Evolutionary conservation across 305 asterid genomes (phyloP).

Genomic region (Fraxinus paxiana): DNA sequence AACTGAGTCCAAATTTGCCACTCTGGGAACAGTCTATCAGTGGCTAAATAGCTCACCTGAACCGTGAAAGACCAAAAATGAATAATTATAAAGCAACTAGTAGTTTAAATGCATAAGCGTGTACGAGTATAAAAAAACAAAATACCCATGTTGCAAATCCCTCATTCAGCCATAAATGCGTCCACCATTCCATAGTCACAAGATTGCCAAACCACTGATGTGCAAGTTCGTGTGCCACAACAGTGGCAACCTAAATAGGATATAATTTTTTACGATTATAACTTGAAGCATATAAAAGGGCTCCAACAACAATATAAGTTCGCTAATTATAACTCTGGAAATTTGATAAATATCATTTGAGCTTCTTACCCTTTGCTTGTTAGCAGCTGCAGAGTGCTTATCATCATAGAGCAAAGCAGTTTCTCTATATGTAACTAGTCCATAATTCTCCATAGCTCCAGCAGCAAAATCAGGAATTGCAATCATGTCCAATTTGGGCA

Average conservation of each 20-base stretch:
- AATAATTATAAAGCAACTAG: constrained; percentile 11
- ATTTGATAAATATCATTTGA: constrained; percentile 17
- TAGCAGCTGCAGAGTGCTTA: constrained; percentile 88
- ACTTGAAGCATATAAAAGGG: background rate
- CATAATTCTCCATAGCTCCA: constrained; percentile 98
- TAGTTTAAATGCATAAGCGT: constrained; percentile 13
- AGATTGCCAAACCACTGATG: constrained; percentile 99
- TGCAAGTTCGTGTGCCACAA: constrained; percentile 96
- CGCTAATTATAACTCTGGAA: background rate
- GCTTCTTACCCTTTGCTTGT: constrained; percentile 85
- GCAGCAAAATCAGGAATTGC: constrained; percentile 99
- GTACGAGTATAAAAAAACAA: constrained; percentile 1
- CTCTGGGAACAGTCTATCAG: constrained; percentile 90
- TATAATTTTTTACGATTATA: constrained; percentile 16
- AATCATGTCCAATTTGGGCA: constrained; percentile 96
- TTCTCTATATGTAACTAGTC: constrained; percentile 92
- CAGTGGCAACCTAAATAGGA: constrained; percentile 72
- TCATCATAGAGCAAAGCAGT: constrained; percentile 93
- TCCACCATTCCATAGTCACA: constrained; percentile 99
- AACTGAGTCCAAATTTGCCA: constrained; percentile 99
- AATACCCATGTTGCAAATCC: constrained; percentile 98
- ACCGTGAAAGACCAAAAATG: constrained; percentile 19
- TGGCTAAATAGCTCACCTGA: constrained; percentile 92
- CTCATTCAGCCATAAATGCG: constrained; percentile 93
- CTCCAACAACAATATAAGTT: background rate